Conservation (phyloP, 306 rosid genomes). For the Trifolium subterraneum region DNA sequence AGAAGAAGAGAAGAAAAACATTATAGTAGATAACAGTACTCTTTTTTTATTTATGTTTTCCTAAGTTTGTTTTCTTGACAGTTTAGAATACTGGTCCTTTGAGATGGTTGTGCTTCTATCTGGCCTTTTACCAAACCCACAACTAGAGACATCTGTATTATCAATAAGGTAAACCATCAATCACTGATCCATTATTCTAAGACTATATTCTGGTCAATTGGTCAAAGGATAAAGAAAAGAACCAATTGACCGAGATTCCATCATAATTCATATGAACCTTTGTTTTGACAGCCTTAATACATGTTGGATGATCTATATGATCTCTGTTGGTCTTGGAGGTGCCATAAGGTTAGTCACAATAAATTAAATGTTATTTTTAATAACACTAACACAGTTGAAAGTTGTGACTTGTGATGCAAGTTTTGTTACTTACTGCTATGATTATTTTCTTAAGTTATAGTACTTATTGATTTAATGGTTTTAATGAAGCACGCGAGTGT, state of each 20-base stretch:
- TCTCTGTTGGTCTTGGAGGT: constrained; percentile 69
- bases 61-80: constrained; percentile 33
- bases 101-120: constrained; percentile 78
- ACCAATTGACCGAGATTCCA: neutral
- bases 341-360: constrained; percentile 57
- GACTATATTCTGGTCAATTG: neutral
- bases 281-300: constrained; percentile 57
- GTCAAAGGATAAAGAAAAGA: constrained; percentile 6
- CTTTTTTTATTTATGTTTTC: neutral
- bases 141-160: constrained; percentile 64
- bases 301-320: constrained; percentile 66
- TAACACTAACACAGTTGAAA: neutral
- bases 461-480: neutral
- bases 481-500: constrained; percentile 57
- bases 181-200: neutral
- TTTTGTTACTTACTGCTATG: neutral
- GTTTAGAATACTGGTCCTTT: constrained; percentile 64
- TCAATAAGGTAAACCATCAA: constrained; percentile 58
- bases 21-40: neutral
- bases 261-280: constrained; percentile 9
- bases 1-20: neutral
- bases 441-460: neutral
- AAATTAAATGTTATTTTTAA: neutral
- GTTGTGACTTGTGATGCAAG: neutral
- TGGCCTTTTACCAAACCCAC: constrained; percentile 65